Evolutionary conservation across 768 basidiomycete genomes (phyloP).

Genomic region (Boletus tomentosulus): DNA sequence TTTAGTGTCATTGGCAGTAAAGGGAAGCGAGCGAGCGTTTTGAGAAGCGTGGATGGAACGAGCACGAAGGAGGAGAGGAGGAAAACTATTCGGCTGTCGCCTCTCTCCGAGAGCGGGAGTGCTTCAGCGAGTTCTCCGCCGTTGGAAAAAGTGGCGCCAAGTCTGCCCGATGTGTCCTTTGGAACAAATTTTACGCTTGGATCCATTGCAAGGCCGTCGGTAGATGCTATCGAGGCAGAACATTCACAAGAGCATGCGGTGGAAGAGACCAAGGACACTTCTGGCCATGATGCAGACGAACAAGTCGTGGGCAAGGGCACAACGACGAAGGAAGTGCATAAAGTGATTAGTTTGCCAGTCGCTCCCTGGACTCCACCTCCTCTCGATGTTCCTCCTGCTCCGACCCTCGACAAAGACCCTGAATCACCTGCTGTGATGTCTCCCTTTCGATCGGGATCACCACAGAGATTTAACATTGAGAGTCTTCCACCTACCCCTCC

Average conservation of each 20-base stretch:
- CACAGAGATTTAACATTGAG: constrained; percentile 10
- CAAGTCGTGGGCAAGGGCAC: not conserved
- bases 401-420: constrained; percentile 8
- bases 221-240: constrained; percentile 8
- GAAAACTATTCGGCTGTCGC: constrained; percentile 16
- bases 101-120: not conserved
- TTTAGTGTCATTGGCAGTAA: constrained; percentile 46
- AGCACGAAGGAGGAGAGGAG: constrained; percentile 12
- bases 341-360: not conserved
- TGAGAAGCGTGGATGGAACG: not conserved
- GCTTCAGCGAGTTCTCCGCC: constrained; percentile 4
- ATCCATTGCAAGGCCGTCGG: constrained; percentile 4
- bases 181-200: constrained; percentile 20
- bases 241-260: constrained; percentile 7
- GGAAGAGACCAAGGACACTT: not conserved
- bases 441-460: constrained; percentile 1
- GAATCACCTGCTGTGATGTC: constrained; percentile 4
- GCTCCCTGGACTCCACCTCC: constrained; percentile 6
- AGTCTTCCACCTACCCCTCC: constrained; percentile 19
- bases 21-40: constrained; percentile 13
- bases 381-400: constrained; percentile 10
- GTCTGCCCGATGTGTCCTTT: constrained; percentile 15
- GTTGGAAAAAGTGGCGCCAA: constrained; percentile 5
- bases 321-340: not conserved
- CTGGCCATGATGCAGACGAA: not conserved